These are phyloP conservation scores for Aspergillus ostianus DNA, from an alignment of 495 filamentous ascomycete genomes.

Conservation along the genomic window DNA sequence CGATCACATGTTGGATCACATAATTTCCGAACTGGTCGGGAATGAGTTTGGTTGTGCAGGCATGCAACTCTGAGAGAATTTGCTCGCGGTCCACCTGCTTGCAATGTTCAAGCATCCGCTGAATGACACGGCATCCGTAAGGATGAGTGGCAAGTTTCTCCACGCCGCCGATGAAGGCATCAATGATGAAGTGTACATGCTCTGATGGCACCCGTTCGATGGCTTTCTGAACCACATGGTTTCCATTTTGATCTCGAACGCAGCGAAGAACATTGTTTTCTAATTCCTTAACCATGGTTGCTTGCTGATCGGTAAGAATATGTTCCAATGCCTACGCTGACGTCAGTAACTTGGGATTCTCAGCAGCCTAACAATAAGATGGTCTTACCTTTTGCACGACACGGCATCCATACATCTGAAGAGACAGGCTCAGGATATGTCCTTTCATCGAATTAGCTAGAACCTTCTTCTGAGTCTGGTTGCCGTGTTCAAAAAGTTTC, in stretches of 20 bases:
- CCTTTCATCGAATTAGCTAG: constrained; percentile 84
- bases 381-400: constrained; percentile 84
- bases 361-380: constrained; percentile 1
- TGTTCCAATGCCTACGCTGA: constrained; percentile 76
- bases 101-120: constrained; percentile 87
- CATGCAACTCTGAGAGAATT: constrained; percentile 78
- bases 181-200: constrained; percentile 86
- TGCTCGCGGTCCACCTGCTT: constrained; percentile 64
- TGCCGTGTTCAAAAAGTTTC: constrained; percentile 96
- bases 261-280: constrained; percentile 74
- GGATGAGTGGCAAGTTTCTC: constrained; percentile 71
- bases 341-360: constrained; percentile 17
- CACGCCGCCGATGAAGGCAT: constrained; percentile 80
- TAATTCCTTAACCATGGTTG: constrained; percentile 77
- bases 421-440: constrained; percentile 73
- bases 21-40: constrained; percentile 95
- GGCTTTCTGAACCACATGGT: constrained; percentile 95
- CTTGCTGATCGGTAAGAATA: constrained; percentile 87
- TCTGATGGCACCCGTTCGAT: constrained; percentile 81
- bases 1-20: constrained; percentile 91
- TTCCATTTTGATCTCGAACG: constrained; percentile 89
- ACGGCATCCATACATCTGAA: constrained; percentile 92
- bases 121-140: constrained; percentile 92
- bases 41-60: constrained; percentile 68
- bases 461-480: constrained; percentile 86